Conservation (phyloP, 352 stramenopile genomes). For the Albugo candida region DNA sequence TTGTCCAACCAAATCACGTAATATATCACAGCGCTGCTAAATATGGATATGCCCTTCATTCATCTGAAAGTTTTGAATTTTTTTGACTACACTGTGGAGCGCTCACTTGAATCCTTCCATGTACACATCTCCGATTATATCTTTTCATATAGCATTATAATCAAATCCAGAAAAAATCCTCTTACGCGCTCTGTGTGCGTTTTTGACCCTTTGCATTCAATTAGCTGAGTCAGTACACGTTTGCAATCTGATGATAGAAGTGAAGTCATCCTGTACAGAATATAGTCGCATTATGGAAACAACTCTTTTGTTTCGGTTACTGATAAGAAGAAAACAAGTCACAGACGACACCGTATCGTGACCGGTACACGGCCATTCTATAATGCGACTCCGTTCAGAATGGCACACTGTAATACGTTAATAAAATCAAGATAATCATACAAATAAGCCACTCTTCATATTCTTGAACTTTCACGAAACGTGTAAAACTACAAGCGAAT, state of each 20-base stretch:
- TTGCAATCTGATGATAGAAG: slow-evolving; percentile 94
- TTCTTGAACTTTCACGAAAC: slow-evolving; percentile 20
- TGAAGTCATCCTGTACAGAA: slow-evolving; percentile 98
- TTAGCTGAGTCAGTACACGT: slow-evolving; percentile 9
- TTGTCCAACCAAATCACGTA: slow-evolving; percentile 85
- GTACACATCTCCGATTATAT: slow-evolving; percentile 99
- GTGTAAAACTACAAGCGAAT: slow-evolving; percentile 14
- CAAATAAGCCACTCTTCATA: not conserved
- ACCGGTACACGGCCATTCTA: not conserved
- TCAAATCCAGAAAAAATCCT: slow-evolving; percentile 96
- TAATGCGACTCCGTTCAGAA: no score
- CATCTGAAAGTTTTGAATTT: slow-evolving; percentile 96
- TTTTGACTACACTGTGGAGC: slow-evolving; percentile 77
- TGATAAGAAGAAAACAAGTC: slow-evolving; percentile 87
- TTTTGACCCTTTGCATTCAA: slow-evolving; percentile 13
- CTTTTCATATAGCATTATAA: slow-evolving; percentile 94
- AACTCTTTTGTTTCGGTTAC: slow-evolving; percentile 89
- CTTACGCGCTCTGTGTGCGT: slow-evolving; percentile 95
- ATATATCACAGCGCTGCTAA: slow-evolving; percentile 92
- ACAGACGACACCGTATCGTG: not conserved
- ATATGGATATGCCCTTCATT: slow-evolving; percentile 98
- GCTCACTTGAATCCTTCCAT: slow-evolving; percentile 96
- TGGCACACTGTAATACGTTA: no score
- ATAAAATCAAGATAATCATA: no score
- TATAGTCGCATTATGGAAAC: slow-evolving; percentile 96